These are phyloP conservation scores for Tuber microsphaerosporum DNA, from an alignment of 495 filamentous ascomycete species.

Conservation along the genomic window DNA sequence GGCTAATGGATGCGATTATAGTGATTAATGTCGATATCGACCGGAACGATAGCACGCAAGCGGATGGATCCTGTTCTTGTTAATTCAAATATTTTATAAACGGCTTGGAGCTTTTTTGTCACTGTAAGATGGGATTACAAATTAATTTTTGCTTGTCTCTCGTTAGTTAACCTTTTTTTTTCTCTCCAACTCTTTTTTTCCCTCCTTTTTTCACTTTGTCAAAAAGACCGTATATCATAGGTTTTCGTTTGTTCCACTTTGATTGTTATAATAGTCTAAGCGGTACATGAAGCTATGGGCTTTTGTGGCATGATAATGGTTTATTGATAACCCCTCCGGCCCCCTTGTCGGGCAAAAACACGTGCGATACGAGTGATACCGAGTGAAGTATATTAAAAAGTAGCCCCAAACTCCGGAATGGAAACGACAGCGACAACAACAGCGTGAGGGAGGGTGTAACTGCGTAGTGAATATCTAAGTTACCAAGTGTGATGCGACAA, in stretches of 20 bases:
- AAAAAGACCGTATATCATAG: not conserved
- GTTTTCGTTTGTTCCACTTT: not conserved
- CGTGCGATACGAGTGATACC: not conserved
- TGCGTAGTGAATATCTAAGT: constrained; percentile 9
- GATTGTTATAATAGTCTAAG: not conserved
- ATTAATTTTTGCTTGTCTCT: constrained; percentile 13
- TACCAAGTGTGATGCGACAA: constrained; percentile 49
- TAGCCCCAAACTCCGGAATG: not conserved
- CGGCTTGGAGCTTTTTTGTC: constrained; percentile 11
- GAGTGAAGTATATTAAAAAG: constrained; percentile 12
- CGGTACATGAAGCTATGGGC: not conserved
- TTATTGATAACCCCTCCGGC: not conserved
- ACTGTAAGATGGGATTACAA: constrained; percentile 9
- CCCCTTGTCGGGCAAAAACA: not conserved
- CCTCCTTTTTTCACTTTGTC: constrained; percentile 22
- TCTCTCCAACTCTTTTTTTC: constrained; percentile 47
- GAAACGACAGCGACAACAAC: not conserved
- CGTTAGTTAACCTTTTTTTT: constrained; percentile 42
- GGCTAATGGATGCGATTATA: constrained; percentile 41
- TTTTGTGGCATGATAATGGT: not conserved
- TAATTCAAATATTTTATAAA: constrained; percentile 12
- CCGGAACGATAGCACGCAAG: constrained; percentile 58
- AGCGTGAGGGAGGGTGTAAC: not conserved
- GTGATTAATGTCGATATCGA: constrained; percentile 96
- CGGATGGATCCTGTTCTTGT: constrained; percentile 56